phyloP scores from a whole-genome alignment of 1,139 yeast species.

The Pichia sp. region DNA sequence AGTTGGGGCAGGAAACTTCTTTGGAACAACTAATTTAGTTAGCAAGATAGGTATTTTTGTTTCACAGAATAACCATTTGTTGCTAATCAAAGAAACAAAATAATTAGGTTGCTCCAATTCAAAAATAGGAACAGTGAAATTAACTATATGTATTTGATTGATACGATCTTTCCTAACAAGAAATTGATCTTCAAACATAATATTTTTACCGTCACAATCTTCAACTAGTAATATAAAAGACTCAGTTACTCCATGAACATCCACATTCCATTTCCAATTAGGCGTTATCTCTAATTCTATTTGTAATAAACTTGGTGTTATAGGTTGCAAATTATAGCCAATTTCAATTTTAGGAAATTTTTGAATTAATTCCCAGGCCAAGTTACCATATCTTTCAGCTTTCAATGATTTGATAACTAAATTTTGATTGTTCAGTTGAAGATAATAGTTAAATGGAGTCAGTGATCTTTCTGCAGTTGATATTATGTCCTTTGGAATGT shows the following conservation, averaged over 20 bases:
- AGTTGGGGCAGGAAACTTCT: slow-evolving; percentile 60
- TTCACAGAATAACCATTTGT: slow-evolving; percentile 79
- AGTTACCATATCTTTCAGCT: slow-evolving; percentile 58
- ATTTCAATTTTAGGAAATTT: slow-evolving; percentile 66
- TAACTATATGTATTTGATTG: slow-evolving; percentile 50
- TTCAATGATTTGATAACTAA: slow-evolving; percentile 81
- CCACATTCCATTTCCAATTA: slow-evolving; percentile 67
- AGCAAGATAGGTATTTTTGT: slow-evolving; percentile 57
- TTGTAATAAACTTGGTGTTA: slow-evolving; percentile 59
- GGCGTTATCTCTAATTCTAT: slow-evolving; percentile 66
- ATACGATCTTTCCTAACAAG: slow-evolving; percentile 44
- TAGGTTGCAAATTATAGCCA: slow-evolving; percentile 63
- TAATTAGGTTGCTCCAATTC: slow-evolving; percentile 71
- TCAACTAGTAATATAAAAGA: slow-evolving; percentile 67
- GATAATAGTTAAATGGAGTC: slow-evolving; percentile 76
- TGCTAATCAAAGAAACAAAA: slow-evolving; percentile 67
- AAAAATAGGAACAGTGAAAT: slow-evolving; percentile 54
- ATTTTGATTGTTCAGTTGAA: slow-evolving; percentile 53
- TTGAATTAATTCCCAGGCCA: slow-evolving; percentile 54
- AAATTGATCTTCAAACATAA: slow-evolving; percentile 55
- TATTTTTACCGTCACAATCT: slow-evolving; percentile 74
- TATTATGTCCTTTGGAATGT: slow-evolving; percentile 63
- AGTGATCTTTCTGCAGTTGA: slow-evolving; percentile 73
- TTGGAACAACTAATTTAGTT: slow-evolving; percentile 53
- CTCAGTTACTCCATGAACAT: slow-evolving; percentile 59